Percentiles rank a stretch among this genome's conserved stretches.
phyloP scores from a whole-genome alignment of 192 early-diverging fungal species.

The Coemansia sp. region DNA sequence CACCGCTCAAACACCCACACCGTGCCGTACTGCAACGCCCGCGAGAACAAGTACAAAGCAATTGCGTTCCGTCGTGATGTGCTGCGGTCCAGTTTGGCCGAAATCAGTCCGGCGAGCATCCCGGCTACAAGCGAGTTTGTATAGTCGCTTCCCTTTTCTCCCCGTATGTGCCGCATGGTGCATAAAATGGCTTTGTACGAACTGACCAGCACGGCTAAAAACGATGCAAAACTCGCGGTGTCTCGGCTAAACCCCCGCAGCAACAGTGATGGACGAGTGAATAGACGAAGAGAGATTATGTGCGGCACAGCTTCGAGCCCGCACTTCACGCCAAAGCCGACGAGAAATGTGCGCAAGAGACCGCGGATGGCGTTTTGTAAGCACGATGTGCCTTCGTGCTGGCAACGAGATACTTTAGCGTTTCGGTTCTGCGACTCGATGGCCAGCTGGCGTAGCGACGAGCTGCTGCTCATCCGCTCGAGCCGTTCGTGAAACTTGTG shows the following conservation, averaged over 20 bases:
- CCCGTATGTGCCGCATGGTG: constrained; percentile 53
- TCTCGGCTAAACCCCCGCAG: constrained; percentile 52
- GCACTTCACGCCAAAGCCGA: constrained; percentile 64
- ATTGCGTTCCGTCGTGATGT: constrained; percentile 61
- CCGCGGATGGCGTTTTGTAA: constrained; percentile 65
- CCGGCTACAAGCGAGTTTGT: constrained; percentile 67
- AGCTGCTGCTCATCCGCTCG: constrained; percentile 62
- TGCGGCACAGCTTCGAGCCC: constrained; percentile 57
- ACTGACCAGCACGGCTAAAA: constrained; percentile 63
- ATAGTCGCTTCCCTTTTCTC: constrained; percentile 54
- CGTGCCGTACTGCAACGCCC: constrained; percentile 62
- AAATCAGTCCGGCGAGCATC: constrained; percentile 59
- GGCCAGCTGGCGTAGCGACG: constrained; percentile 31
- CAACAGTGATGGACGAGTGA: constrained; percentile 36
- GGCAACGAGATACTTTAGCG: constrained; percentile 33
- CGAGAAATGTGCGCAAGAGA: constrained; percentile 61
- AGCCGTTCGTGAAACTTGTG: constrained; percentile 65
- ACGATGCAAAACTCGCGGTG: constrained; percentile 65
- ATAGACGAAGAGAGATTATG: constrained; percentile 56
- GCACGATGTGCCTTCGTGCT: constrained; percentile 66
- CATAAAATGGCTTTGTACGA: constrained; percentile 67
- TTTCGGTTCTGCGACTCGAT: constrained; percentile 33
- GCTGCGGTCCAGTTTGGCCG: constrained; percentile 62
- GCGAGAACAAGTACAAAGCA: constrained; percentile 63
- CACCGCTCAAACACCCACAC: constrained; percentile 65